Evolutionary conservation across 257 asterid species (phyloP).

Genomic region (Solanum stenotomum): DNA sequence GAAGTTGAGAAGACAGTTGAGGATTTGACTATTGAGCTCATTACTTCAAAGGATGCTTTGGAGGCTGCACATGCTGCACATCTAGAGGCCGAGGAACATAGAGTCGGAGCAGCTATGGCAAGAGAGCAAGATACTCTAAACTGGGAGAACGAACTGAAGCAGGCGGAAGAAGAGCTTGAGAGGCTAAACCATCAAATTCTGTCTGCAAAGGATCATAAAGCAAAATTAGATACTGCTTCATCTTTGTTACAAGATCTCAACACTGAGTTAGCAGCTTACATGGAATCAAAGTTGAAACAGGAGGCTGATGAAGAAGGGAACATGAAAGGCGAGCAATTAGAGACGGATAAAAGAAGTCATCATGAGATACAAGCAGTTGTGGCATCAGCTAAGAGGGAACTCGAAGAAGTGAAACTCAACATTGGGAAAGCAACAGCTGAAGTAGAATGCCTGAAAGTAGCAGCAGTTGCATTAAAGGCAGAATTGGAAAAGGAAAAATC

Average conservation of each 20-base stretch:
- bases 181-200: slow-evolving; percentile 37
- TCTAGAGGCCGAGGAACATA: slow-evolving; percentile 85
- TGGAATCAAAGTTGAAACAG: slow-evolving; percentile 43
- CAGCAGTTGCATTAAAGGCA: slow-evolving; percentile 31
- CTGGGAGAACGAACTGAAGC: slow-evolving; percentile 75
- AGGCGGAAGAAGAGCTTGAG: slow-evolving; percentile 65
- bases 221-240: slow-evolving; percentile 50
- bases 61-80: slow-evolving; percentile 86
- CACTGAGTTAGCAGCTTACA: slow-evolving; percentile 65
- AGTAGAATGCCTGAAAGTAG: slow-evolving; percentile 38
- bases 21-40: slow-evolving; percentile 79
- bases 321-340: slow-evolving; percentile 18
- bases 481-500: slow-evolving; percentile 47
- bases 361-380: slow-evolving; percentile 41
- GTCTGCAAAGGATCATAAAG: slow-evolving; percentile 52
- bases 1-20: slow-evolving; percentile 74
- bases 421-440: slow-evolving; percentile 39
- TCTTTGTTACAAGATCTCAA: slow-evolving; percentile 51
- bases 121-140: slow-evolving; percentile 64
- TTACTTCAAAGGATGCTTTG: slow-evolving; percentile 60
- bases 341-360: slow-evolving; percentile 37
- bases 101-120: slow-evolving; percentile 70
- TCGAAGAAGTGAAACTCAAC: slow-evolving; percentile 57
- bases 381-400: slow-evolving; percentile 53
- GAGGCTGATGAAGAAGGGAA: slow-evolving; percentile 28